Evolutionary conservation across 371 early-diverging fungal species (phyloP).

Genomic region (Rhizomucor miehei): DNA sequence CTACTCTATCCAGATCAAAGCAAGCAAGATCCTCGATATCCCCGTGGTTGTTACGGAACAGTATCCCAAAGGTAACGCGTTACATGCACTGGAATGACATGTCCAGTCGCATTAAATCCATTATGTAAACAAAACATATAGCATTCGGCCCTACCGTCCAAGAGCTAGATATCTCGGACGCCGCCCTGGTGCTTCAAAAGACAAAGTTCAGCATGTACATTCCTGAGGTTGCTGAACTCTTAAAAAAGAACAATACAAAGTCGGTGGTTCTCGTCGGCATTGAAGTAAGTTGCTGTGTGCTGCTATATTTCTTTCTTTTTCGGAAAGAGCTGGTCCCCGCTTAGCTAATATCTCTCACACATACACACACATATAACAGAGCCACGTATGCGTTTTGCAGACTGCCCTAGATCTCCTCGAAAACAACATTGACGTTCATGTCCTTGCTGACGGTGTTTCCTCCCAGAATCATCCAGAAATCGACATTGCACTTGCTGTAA

Average conservation of each 20-base stretch:
- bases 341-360: too few relatives aligned
- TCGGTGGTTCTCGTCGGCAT: slow-evolving; percentile 90
- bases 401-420: slow-evolving; percentile 88
- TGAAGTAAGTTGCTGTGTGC: slow-evolving; percentile 55
- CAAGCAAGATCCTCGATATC: slow-evolving; percentile 69
- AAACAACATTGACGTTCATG: slow-evolving; percentile 73
- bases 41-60: slow-evolving; percentile 93
- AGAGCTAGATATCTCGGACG: slow-evolving; percentile 72
- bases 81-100: not conserved
- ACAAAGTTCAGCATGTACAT: slow-evolving; percentile 91
- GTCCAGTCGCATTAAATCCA: too few relatives aligned
- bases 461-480: slow-evolving; percentile 85
- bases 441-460: slow-evolving; percentile 90
- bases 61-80: slow-evolving; percentile 59
- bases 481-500: slow-evolving; percentile 78
- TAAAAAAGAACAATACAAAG: slow-evolving; percentile 54
- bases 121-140: too few relatives aligned
- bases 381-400: slow-evolving; percentile 94
- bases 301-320: not conserved
- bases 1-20: slow-evolving; percentile 38
- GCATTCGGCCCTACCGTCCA: slow-evolving; percentile 80
- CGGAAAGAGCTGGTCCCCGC: too few relatives aligned
- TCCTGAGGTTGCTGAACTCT: slow-evolving; percentile 60
- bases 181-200: slow-evolving; percentile 60
- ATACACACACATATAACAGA: slow-evolving; percentile 29